Evolutionary conservation across 495 filamentous ascomycete genomes (phyloP).

Genomic region (Hyaloscypha variabilis): DNA sequence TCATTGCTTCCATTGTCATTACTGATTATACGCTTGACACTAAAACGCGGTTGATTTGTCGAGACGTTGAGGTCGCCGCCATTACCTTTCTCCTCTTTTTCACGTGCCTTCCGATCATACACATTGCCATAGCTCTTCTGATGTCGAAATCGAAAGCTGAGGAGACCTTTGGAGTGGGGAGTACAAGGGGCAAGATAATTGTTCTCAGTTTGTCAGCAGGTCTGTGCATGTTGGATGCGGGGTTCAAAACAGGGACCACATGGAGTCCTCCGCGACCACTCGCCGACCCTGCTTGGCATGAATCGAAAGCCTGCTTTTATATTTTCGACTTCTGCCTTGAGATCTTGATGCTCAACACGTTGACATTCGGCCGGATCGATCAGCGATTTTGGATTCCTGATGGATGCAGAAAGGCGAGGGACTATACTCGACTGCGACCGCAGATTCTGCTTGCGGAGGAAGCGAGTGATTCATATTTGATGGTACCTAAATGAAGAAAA

Average conservation of each 20-base stretch:
- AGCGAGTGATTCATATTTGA: too few relatives aligned
- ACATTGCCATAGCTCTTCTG: conserved; percentile 54
- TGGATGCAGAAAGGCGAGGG: too few relatives aligned
- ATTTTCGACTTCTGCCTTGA: conserved; percentile 77
- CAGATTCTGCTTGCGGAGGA: conserved; percentile 26
- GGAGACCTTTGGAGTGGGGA: conserved; percentile 74
- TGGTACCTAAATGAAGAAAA: too few relatives aligned
- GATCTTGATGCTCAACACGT: conserved; percentile 64
- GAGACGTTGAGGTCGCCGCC: conserved; percentile 67
- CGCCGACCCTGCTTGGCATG: conserved; percentile 65
- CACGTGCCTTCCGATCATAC: conserved; percentile 72
- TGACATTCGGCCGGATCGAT: conserved; percentile 69
- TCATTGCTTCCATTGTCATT: conserved; percentile 68
- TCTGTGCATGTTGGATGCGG: conserved; percentile 69
- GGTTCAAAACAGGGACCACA: conserved; percentile 62
- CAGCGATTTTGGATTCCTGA: conserved; percentile 69
- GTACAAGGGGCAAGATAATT: conserved; percentile 63
- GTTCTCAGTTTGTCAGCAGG: conserved; percentile 57
- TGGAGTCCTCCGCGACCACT: conserved; percentile 57
- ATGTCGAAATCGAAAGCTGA: conserved; percentile 48
- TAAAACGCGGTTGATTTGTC: conserved; percentile 50
- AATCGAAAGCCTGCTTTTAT: conserved; percentile 74
- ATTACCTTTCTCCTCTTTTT: conserved; percentile 67
- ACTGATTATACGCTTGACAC: conserved; percentile 65
- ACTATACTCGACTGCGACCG: conserved; percentile 21